Percentiles rank a stretch among this genome's conserved stretches.
phyloP scores from a whole-genome alignment of 176 grass and related monocot species.

The Avena sativa region DNA sequence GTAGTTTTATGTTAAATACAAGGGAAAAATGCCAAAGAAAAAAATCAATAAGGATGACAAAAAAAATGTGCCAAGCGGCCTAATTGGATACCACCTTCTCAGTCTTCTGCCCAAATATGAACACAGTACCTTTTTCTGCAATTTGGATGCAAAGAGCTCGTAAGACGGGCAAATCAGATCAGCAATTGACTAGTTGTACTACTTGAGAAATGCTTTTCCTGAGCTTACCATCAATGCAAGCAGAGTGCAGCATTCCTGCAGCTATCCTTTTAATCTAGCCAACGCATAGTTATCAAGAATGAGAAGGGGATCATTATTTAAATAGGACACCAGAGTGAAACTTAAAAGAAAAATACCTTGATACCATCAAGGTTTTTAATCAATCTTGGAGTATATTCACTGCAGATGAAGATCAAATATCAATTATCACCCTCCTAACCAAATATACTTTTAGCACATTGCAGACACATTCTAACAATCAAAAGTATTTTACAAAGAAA shows the following conservation, averaged over 20 bases:
- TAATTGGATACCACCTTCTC: slow-evolving; percentile 69
- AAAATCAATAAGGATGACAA: slow-evolving; percentile 15
- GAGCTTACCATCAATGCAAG: slow-evolving; percentile 81
- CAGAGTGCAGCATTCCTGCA: slow-evolving; percentile 95
- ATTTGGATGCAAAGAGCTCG: slow-evolving; percentile 35
- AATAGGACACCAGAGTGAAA: slow-evolving; percentile 27
- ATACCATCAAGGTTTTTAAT: slow-evolving; percentile 82
- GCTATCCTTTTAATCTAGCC: slow-evolving; percentile 81
- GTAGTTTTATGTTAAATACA: slow-evolving; percentile 45
- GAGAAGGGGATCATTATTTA: slow-evolving; percentile 9
- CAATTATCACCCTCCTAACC: slow-evolving; percentile 37
- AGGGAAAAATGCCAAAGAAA: slow-evolving; percentile 18
- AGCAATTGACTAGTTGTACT: slow-evolving; percentile 6
- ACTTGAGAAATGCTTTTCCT: slow-evolving; percentile 32
- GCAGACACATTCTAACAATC: slow-evolving; percentile 25
- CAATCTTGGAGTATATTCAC: slow-evolving; percentile 97
- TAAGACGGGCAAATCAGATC: slow-evolving; percentile 35
- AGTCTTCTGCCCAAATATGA: slow-evolving; percentile 85
- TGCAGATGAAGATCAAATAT: slow-evolving; percentile 60
- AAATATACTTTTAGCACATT: slow-evolving; percentile 11
- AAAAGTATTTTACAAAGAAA: slow-evolving; percentile 12
- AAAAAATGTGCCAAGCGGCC: slow-evolving; percentile 28
- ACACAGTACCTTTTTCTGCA: slow-evolving; percentile 86
- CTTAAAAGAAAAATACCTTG: slow-evolving; percentile 68
- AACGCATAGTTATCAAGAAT: slow-evolving; percentile 38